A percentile compares a stretch with the other conserved stretches of the same genome.
Evolutionary conservation across 2,329 filamentous ascomycete species (phyloP).

Genomic region (Proliferodiscus dingleyae): DNA sequence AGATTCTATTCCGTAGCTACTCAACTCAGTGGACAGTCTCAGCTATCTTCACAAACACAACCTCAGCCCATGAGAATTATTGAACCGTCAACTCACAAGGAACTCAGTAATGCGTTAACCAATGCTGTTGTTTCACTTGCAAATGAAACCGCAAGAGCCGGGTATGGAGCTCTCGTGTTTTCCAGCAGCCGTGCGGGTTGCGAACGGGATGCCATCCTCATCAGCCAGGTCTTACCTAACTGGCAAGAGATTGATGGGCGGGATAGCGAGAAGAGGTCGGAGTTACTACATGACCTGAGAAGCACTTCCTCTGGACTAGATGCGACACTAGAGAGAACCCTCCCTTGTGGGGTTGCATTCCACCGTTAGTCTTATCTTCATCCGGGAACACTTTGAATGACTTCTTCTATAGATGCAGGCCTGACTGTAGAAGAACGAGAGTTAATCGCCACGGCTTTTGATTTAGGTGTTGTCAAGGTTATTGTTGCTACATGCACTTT

Average conservation of each 20-base stretch:
- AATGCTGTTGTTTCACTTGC: conserved; percentile 69
- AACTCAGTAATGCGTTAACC: conserved; percentile 58
- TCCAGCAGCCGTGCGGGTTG: conserved; percentile 64
- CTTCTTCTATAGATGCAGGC: conserved; percentile 44
- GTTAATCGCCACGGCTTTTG: conserved; percentile 65
- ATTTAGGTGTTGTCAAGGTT: conserved; percentile 61
- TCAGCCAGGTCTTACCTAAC: conserved; percentile 61
- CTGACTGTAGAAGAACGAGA: conserved; percentile 73
- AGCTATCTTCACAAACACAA: conserved; percentile 31
- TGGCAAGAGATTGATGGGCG: conserved; percentile 37
- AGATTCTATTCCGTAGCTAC: conserved; percentile 53
- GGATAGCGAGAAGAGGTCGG: conserved; percentile 53
- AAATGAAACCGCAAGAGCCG: conserved; percentile 61
- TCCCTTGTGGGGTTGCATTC: conserved; percentile 66
- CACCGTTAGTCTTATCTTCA: conserved; percentile 52
- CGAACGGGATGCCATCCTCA: conserved; percentile 62
- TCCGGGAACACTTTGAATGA: background rate
- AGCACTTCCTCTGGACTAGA: conserved; percentile 64
- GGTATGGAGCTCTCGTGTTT: conserved; percentile 69
- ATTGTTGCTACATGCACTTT: conserved; percentile 75
- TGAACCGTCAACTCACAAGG: conserved; percentile 51
- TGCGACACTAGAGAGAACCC: conserved; percentile 56
- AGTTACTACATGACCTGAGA: conserved; percentile 61
- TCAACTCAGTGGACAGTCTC: conserved; percentile 39
- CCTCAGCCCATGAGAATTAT: conserved; percentile 45